Evolutionary conservation across 352 stramenopile species (phyloP).

Genomic region (Pythium plurisporium): DNA sequence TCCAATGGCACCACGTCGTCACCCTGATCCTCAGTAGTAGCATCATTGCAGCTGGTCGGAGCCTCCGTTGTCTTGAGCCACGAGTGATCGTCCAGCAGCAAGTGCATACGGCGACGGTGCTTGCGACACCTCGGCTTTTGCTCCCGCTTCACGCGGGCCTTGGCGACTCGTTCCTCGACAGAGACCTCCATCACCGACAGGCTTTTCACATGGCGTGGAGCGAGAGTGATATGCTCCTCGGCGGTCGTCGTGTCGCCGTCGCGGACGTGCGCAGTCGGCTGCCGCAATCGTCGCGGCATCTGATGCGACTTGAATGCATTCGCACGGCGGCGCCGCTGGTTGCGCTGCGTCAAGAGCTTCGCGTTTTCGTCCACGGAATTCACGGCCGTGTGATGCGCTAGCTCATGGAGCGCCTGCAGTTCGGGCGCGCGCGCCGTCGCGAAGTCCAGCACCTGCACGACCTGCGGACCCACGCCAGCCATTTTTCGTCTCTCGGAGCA

Average conservation of each 20-base stretch:
- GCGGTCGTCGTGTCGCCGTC: background rate
- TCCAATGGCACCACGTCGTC: background rate
- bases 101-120: conserved; percentile 51
- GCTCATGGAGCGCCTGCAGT: conserved; percentile 67
- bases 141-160: conserved; percentile 3
- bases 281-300: conserved; percentile 57
- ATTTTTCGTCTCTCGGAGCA: conserved; percentile 12
- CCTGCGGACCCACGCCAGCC: conserved; percentile 45
- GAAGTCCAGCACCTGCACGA: conserved; percentile 81
- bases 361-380: conserved; percentile 16
- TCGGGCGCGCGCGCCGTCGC: conserved; percentile 60
- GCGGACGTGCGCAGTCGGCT: conserved; percentile 25
- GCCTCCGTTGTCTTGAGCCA: conserved; percentile 17
- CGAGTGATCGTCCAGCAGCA: conserved; percentile 34
- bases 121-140: conserved; percentile 42
- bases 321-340: conserved; percentile 62
- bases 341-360: conserved; percentile 51
- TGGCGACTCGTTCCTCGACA: background rate
- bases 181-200: background rate
- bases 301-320: conserved; percentile 77
- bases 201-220: background rate
- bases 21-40: background rate
- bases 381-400: conserved; percentile 33
- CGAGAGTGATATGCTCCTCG: conserved; percentile 24
- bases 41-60: background rate